Conservation (phyloP, 2,329 filamentous ascomycete species). For the Colletotrichum sp. region DNA sequence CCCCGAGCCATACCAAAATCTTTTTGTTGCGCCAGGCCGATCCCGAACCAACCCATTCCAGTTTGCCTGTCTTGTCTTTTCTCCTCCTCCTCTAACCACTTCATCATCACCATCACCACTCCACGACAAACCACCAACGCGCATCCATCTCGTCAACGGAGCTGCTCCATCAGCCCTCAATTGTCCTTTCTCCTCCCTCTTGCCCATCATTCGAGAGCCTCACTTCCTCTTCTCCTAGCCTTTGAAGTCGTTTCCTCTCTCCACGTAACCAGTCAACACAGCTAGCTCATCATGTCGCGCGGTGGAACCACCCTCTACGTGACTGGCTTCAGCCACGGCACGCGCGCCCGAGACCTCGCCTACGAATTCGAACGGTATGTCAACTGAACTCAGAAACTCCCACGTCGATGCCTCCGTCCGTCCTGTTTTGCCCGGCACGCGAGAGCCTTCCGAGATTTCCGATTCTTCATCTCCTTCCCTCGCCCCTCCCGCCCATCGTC, state of each 20-base stretch:
- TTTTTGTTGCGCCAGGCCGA: constrained; percentile 16
- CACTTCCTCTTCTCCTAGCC: background rate
- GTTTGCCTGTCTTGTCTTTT: constrained; percentile 1
- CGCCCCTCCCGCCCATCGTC: constrained; percentile 39
- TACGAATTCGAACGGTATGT: constrained; percentile 99
- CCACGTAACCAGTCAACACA: constrained; percentile 15
- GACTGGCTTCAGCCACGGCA: constrained; percentile 98
- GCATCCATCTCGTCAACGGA: constrained; percentile 2
- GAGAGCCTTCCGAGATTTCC: constrained; percentile 33
- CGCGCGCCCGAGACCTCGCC: constrained; percentile 97
- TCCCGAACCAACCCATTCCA: background rate
- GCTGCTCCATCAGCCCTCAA: constrained; percentile 16
- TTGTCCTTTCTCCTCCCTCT: background rate
- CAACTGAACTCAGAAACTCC: constrained; percentile 47
- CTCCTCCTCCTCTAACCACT: constrained; percentile 7
- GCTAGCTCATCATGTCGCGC: constrained; percentile 75
- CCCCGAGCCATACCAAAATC: constrained; percentile 13
- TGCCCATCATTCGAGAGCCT: background rate
- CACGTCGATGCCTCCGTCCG: constrained; percentile 54
- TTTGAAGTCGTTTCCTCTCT: background rate
- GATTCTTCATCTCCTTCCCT: constrained; percentile 32
- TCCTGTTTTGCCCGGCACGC: constrained; percentile 39
- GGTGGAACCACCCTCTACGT: constrained; percentile 95
- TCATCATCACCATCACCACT: constrained; percentile 12
- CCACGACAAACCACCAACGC: constrained; percentile 10